Conservation (phyloP, 108 stramenopile genomes). For the Cyclotella atomus region DNA sequence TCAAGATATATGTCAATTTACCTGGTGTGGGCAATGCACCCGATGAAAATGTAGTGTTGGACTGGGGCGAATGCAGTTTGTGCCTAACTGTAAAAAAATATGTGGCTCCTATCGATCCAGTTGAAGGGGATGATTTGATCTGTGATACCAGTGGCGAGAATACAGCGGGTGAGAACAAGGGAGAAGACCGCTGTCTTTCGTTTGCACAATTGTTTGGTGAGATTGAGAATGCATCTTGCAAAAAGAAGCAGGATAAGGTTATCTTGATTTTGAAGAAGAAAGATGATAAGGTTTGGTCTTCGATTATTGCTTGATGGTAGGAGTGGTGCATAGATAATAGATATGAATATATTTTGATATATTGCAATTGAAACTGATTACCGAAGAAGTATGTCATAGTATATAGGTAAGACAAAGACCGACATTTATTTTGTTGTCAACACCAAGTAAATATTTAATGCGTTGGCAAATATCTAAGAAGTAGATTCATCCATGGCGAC, state of each 20-base stretch:
- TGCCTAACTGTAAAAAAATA: constrained; percentile 68
- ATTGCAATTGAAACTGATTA: no score
- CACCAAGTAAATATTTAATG: no score
- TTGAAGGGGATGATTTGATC: background rate
- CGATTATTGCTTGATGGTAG: constrained; percentile 14
- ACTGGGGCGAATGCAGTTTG: constrained; percentile 60
- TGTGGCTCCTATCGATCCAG: background rate
- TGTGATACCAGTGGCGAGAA: constrained; percentile 13
- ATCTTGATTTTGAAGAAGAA: constrained; percentile 74
- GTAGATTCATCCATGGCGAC: no score
- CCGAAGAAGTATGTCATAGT: no score
- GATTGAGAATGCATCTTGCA: constrained; percentile 63
- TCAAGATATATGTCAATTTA: constrained; percentile 79
- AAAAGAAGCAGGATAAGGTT: constrained; percentile 66
- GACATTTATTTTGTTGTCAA: no score
- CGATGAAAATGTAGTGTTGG: constrained; percentile 60
- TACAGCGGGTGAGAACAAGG: constrained; percentile 7
- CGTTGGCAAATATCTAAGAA: no score
- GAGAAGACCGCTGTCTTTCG: constrained; percentile 52
- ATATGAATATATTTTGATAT: background rate
- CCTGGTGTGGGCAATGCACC: constrained; percentile 59
- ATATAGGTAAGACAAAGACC: no score
- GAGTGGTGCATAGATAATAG: background rate
- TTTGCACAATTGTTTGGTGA: constrained; percentile 70
- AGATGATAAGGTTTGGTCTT: constrained; percentile 24